phyloP scores from a whole-genome alignment of 2,329 filamentous ascomycete species.

The Cytospora paraplurivora region DNA sequence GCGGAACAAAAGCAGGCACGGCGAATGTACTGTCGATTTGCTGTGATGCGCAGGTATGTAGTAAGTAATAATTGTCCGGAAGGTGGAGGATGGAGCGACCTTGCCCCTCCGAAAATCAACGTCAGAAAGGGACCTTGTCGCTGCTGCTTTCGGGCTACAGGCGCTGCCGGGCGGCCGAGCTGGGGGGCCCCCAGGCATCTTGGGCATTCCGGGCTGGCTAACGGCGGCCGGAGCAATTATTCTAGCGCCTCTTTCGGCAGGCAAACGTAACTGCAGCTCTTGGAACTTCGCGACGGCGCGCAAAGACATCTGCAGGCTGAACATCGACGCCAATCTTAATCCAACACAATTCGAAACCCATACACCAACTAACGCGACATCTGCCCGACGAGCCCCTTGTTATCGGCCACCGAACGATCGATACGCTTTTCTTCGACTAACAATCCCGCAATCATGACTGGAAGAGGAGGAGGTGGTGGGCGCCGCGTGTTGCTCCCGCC shows the following conservation, averaged over 20 bases:
- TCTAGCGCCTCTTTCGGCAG: constrained; percentile 19
- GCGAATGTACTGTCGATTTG: constrained; percentile 1
- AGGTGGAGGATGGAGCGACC: constrained; percentile 13
- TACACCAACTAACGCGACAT: neutral
- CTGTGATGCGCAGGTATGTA: constrained; percentile 7
- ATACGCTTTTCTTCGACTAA: constrained; percentile 1
- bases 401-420: neutral
- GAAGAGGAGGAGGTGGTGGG: constrained; percentile 60
- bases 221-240: constrained; percentile 14
- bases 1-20: constrained; percentile 1
- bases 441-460: constrained; percentile 50
- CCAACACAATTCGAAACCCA: constrained; percentile 5
- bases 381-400: neutral
- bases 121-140: constrained; percentile 25
- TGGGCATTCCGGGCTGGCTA: neutral
- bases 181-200: neutral
- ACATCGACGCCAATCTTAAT: neutral
- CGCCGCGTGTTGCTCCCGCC: constrained; percentile 63
- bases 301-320: neutral
- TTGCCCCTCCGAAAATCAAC: constrained; percentile 29
- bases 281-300: constrained; percentile 23
- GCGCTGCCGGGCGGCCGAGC: constrained; percentile 5
- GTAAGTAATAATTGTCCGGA: constrained; percentile 2
- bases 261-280: constrained; percentile 18
- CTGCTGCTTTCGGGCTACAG: constrained; percentile 18